Conservation (phyloP, 306 rosid species). For the Mucuna pruriens region DNA sequence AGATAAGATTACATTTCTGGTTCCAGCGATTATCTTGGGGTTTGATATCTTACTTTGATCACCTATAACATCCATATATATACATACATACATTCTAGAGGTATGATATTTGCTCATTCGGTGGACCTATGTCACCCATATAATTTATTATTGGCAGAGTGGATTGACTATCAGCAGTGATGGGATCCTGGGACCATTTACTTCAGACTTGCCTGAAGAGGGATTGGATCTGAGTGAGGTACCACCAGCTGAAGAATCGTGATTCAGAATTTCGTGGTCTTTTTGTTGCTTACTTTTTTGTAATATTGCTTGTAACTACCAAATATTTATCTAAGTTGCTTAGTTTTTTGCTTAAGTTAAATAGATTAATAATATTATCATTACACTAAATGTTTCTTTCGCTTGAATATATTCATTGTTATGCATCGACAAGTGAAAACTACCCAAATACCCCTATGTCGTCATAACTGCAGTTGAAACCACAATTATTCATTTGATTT, state of each 20-base stretch:
- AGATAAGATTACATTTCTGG: background rate
- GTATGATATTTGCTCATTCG: background rate
- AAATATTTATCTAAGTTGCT: background rate
- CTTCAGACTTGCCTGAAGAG: constrained; percentile 68
- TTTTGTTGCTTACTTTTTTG: background rate
- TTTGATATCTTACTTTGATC: background rate
- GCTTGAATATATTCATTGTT: background rate
- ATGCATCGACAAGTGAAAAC: background rate
- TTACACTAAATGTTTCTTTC: background rate
- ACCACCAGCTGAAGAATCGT: constrained; percentile 50
- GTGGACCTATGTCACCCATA: constrained; percentile 11
- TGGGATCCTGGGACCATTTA: constrained; percentile 66
- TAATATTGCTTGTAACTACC: constrained; percentile 8
- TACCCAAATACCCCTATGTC: background rate
- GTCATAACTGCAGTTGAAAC: background rate
- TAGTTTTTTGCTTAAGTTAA: background rate
- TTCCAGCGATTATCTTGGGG: background rate
- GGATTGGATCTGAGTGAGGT: constrained; percentile 45
- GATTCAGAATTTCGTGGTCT: constrained; percentile 13
- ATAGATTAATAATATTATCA: background rate
- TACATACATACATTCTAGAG: background rate
- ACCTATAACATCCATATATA: background rate
- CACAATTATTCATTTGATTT: background rate
- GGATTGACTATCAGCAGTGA: constrained; percentile 71
- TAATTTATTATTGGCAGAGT: constrained; percentile 50